Evolutionary conservation across 768 basidiomycete species (phyloP), one percentile per base, ranked within the genome.

Genomic region (Mycena crocata): DNA sequence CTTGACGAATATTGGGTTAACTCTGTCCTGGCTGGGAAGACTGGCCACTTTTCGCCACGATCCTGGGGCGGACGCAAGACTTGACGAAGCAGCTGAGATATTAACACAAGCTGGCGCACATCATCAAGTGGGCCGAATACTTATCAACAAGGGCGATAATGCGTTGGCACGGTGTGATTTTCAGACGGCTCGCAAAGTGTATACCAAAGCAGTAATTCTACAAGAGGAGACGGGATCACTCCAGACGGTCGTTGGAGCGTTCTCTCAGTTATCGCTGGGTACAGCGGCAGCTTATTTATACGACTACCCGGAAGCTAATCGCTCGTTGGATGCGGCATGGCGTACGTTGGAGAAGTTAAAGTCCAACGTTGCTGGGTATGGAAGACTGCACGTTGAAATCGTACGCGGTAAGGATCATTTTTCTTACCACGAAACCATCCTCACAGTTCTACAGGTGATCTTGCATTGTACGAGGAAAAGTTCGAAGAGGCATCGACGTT

Each of bases 1-100:
- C 44, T 42, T 68, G 44, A 66, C 67, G 9, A 71, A 71, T 54
- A 50, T 71, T 35, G 70, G 70, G 1, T 34, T 71, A 54, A 55
- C 70, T 4, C 26, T 65, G 17, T 66, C 32, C 44, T 37, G 65
- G 42, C 57, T 71, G 6, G 70, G 57, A 35, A 44, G 45, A 58
- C 51, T 71, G 12, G 58, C 57, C 8, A 54, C 37, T n/a, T 68
- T 59, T 30, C 49, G 52, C 15, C 46, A 67, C 30, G 65, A 67
- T 57, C 69, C 40, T 34, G 19, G 21, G 1, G 64, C 69, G 21
- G 63, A 68, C n/a, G 61, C 34, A 40, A 60, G 42, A 19, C 69
- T 55, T 31, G 64, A 71, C 17, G 70, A 69, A 45, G 67, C 70
- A 26, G 60, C 44, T 19, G 31, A 40, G n/a, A 28, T 63, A 13